Percentiles rank a stretch among this genome's conserved stretches.
Evolutionary conservation across 176 grass and related monocot species (phyloP).

Genomic region (Eremochloa ophiuroides): DNA sequence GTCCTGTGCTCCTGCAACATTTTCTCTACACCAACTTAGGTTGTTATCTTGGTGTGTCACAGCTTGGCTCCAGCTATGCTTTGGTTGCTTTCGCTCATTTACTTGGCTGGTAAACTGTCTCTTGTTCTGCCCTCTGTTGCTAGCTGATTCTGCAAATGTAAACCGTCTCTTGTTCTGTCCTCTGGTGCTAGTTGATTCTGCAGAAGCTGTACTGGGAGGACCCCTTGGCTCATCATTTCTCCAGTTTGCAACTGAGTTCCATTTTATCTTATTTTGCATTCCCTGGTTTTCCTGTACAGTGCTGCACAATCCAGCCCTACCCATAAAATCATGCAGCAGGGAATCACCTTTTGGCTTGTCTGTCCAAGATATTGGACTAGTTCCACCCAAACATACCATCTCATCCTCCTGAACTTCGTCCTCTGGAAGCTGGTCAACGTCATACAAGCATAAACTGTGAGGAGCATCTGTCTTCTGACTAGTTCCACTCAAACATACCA

Average conservation of each 20-base stretch:
- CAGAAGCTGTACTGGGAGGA: neutral
- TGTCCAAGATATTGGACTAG: slow-evolving; percentile 32
- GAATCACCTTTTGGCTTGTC: slow-evolving; percentile 15
- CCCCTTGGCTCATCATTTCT: slow-evolving; percentile 2
- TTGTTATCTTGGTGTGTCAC: slow-evolving; percentile 16
- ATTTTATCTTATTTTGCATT: slow-evolving; percentile 1
- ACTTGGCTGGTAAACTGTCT: slow-evolving; percentile 5
- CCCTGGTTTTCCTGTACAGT: neutral
- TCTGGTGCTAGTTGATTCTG: neutral
- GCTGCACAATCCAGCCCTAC: neutral
- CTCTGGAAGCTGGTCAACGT: slow-evolving; percentile 48
- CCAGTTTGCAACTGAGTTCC: slow-evolving; percentile 20
- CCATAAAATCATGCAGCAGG: neutral
- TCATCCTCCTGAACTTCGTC: slow-evolving; percentile 25
- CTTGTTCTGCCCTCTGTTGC: neutral
- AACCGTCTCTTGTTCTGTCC: slow-evolving; percentile 6
- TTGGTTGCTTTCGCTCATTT: slow-evolving; percentile 1
- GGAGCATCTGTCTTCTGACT: slow-evolving; percentile 10
- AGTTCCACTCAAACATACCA: too few relatives aligned
- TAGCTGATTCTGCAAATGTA: slow-evolving; percentile 7
- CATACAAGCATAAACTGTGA: slow-evolving; percentile 30
- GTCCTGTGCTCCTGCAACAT: neutral
- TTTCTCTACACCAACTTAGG: slow-evolving; percentile 10
- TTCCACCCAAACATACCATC: slow-evolving; percentile 13
- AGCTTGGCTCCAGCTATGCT: slow-evolving; percentile 10